Base-by-base conservation (phyloP, 1,284 basidiomycete species). In the Tilletia walkeri region DNA sequence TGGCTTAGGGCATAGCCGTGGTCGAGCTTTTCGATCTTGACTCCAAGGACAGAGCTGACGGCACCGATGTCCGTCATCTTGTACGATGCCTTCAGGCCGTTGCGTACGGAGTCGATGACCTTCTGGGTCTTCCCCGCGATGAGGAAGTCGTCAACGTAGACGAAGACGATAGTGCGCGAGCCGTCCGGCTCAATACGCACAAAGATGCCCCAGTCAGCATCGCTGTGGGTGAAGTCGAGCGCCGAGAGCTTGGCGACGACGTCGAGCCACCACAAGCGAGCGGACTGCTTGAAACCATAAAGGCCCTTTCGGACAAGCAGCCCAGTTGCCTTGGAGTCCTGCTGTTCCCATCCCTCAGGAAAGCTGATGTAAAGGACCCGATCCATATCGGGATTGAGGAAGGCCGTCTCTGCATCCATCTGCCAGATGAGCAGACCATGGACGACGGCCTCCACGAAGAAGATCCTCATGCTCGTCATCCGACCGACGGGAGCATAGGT, bases 121-220 rank as follows among this genome's bases (percentile, higher is more conserved):
- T 49, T 49, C 48, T 49, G 48, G 2, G 12, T n/a, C n/a, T 49
- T 12, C 12, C 14, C 48, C 12, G 48, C 48, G n/a, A 49, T 49
- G 48, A 49, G 48, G n/a, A 49, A 49, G 48, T 49, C 48, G 48
- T 49, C 48, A n/a, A 49, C 48, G 48, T 49, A 49, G 12, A 49
- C 48, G 48, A 49, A 49, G 48, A 49, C 48, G 48, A 49, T 49
- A n/a, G 48, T 49, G 12, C 48, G 48, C 12, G 48, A 14, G 14
- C 48, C 48, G 12, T 49, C 48, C 14, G 48, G 48, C 48, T 49
- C 48, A n/a, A 49, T 49, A 12, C 48, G 48, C 48, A 49, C 48
- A 49, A 49, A 49, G 48, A 49, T 49, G 14, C 48, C 48, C 48
- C 48, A 49, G n/a, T 49, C 48, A 2, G 48, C 48, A n/a, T 49